These are phyloP conservation scores for Clitoria ternatea DNA, from an alignment of 306 rosid species.

Conservation along the genomic window DNA sequence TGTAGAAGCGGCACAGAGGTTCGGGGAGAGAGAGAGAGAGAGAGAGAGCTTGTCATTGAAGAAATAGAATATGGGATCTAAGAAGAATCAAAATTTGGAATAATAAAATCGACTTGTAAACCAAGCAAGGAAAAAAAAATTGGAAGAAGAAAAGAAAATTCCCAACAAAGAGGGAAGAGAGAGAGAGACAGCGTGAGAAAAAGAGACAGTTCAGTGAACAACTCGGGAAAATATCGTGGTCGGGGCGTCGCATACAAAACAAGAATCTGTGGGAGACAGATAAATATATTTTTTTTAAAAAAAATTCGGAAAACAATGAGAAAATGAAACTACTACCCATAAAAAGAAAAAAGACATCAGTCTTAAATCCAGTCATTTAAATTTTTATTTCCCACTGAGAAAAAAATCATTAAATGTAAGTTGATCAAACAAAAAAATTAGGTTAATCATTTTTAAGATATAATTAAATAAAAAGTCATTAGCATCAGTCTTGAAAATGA, in stretches of 20 bases:
- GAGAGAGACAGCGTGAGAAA: conserved; percentile 1
- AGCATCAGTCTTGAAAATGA: not conserved
- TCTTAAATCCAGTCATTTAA: too few relatives aligned
- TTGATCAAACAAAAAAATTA: too few relatives aligned
- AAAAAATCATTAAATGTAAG: too few relatives aligned
- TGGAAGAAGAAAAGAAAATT: not conserved
- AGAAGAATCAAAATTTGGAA: conserved; percentile 60
- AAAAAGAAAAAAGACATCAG: too few relatives aligned
- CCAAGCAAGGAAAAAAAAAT: conserved; percentile 17
- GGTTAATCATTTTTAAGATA: not conserved
- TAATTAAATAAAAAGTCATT: not conserved
- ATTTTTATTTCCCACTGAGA: too few relatives aligned
- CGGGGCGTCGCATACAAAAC: conserved; percentile 89
- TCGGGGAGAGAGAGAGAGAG: conserved; percentile 26
- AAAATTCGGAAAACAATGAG: not conserved
- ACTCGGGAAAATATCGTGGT: conserved; percentile 43
- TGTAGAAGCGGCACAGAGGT: conserved; percentile 34
- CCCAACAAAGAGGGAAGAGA: not conserved
- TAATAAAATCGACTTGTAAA: conserved; percentile 52
- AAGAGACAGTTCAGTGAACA: conserved; percentile 4
- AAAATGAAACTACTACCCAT: not conserved
- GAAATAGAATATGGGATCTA: conserved; percentile 70
- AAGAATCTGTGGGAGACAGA: conserved; percentile 35
- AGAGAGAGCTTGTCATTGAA: conserved; percentile 21
- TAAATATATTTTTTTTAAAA: too few relatives aligned